phyloP scores from a whole-genome alignment of 306 rosid genomes.

The Rubus parviflorus region DNA sequence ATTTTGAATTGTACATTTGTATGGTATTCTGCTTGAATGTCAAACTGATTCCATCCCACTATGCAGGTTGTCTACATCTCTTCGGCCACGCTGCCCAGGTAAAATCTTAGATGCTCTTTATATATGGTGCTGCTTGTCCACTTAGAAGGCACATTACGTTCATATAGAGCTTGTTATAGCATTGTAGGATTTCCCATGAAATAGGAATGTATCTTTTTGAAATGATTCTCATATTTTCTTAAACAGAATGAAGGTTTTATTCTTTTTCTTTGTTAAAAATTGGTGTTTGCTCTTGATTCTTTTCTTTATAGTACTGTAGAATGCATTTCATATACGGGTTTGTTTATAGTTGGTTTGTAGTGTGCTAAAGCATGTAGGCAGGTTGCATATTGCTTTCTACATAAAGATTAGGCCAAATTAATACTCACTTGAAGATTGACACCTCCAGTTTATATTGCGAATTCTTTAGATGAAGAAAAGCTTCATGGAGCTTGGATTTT shows the following conservation, averaged over 20 bases:
- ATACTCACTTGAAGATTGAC: background rate
- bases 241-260: background rate
- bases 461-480: background rate
- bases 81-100: slow-evolving; percentile 99
- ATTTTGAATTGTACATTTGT: slow-evolving; percentile 12
- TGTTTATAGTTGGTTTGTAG: background rate
- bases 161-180: slow-evolving; percentile 2
- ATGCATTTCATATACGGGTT: background rate
- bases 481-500: background rate
- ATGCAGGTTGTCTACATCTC: slow-evolving; percentile 71
- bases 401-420: background rate
- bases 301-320: background rate
- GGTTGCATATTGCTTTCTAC: background rate
- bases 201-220: background rate
- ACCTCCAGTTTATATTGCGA: background rate
- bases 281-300: background rate
- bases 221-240: background rate
- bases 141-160: background rate
- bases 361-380: slow-evolving; percentile 9
- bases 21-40: background rate
- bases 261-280: background rate
- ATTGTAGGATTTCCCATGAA: background rate
- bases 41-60: slow-evolving; percentile 24
- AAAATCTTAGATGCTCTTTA: slow-evolving; percentile 17
- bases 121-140: background rate